Percentiles rank a stretch among this genome's conserved stretches.
phyloP scores from a whole-genome alignment of 164 flowering plant species.

The Hamamelis virginiana region DNA sequence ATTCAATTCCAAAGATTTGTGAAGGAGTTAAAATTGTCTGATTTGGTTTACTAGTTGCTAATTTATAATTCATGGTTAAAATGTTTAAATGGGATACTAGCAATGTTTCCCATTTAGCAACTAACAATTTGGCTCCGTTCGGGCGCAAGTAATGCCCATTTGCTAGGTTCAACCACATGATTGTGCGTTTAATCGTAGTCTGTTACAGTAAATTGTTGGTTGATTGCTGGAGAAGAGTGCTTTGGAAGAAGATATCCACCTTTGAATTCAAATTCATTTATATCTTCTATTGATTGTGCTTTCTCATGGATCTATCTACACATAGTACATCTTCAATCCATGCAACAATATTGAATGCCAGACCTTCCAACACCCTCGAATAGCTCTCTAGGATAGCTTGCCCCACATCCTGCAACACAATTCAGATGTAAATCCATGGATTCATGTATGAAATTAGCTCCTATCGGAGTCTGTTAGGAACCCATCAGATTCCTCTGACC shows the following conservation, averaged over 20 bases:
- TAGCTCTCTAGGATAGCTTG: slow-evolving; percentile 91
- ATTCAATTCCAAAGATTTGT: background rate
- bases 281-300: slow-evolving; percentile 24
- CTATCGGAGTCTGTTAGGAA: background rate
- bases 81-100: slow-evolving; percentile 4
- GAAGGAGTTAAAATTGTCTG: background rate
- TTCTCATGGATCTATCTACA: slow-evolving; percentile 50
- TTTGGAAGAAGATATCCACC: background rate
- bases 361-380: slow-evolving; percentile 92
- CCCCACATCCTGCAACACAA: slow-evolving; percentile 78
- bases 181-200: background rate
- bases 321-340: slow-evolving; percentile 87
- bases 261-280: background rate
- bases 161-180: too few species aligned
- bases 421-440: background rate
- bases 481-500: too few species aligned
- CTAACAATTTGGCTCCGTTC: background rate
- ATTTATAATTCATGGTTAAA: background rate
- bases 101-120: background rate
- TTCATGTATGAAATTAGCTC: background rate
- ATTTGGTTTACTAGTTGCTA: background rate
- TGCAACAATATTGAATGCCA: slow-evolving; percentile 88
- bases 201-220: background rate
- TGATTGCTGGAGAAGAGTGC: background rate
- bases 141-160: too few species aligned